Percentiles rank a stretch among this genome's conserved stretches.
Evolutionary conservation across 331 rosid genomes (phyloP).

Genomic region (Quercus lobata): DNA sequence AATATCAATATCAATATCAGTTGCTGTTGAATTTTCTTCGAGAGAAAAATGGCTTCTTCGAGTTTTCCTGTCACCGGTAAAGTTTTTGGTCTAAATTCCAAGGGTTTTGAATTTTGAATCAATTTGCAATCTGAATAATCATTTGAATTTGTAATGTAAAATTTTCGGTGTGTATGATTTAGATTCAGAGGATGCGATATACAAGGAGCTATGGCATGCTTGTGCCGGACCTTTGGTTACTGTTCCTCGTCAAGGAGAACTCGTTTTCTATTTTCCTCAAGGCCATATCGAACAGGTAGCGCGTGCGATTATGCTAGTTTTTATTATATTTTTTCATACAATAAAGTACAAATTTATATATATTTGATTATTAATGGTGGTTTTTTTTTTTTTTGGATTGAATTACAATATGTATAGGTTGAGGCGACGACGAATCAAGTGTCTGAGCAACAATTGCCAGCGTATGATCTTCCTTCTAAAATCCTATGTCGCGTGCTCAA

Average conservation of each 20-base stretch:
- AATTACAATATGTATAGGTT: slow-evolving; percentile 39
- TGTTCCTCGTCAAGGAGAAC: slow-evolving; percentile 80
- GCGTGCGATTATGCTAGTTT: too few relatives aligned
- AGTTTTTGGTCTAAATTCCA: slow-evolving; percentile 14
- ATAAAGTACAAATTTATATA: too few relatives aligned
- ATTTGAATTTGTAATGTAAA: too few relatives aligned
- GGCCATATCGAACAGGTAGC: slow-evolving; percentile 97
- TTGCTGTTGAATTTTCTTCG: neutral
- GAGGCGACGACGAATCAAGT: slow-evolving; percentile 95
- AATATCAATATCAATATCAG: neutral
- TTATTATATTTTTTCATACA: too few relatives aligned
- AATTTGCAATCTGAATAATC: too few relatives aligned
- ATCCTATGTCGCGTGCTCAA: slow-evolving; percentile 88
- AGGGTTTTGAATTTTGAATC: neutral
- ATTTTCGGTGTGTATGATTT: neutral
- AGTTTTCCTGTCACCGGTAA: slow-evolving; percentile 49
- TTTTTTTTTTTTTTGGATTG: neutral
- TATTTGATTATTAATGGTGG: too few relatives aligned
- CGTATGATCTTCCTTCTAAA: slow-evolving; percentile 77
- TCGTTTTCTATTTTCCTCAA: slow-evolving; percentile 93
- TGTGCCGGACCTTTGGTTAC: slow-evolving; percentile 98
- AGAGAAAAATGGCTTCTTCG: slow-evolving; percentile 52
- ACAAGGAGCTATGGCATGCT: slow-evolving; percentile 92
- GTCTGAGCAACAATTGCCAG: slow-evolving; percentile 89
- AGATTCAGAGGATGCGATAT: slow-evolving; percentile 81